phyloP scores from a whole-genome alignment of 495 filamentous ascomycete genomes.

The Pseudomonodictys pantanalensis region DNA sequence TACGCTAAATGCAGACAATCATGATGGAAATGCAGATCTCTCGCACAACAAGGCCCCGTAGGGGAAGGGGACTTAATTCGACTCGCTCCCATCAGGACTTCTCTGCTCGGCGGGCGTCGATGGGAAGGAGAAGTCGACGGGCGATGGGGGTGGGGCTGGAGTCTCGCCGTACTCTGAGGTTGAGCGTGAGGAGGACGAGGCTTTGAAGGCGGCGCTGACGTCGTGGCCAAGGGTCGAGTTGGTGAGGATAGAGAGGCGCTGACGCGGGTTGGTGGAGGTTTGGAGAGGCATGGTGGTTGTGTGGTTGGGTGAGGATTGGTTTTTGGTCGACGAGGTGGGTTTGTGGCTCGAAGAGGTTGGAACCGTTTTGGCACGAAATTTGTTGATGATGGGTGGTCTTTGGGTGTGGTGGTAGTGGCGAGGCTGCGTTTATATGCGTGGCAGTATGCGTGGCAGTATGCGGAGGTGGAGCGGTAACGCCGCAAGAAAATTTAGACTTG shows the following conservation, averaged over 20 bases:
- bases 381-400: too few relatives aligned
- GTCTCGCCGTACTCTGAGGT: constrained; percentile 28
- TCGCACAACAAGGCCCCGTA: background rate
- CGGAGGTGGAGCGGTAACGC: too few relatives aligned
- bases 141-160: constrained; percentile 36
- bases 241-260: constrained; percentile 37
- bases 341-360: constrained; percentile 1
- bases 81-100: constrained; percentile 23
- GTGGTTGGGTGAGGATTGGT: background rate
- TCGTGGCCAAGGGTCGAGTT: constrained; percentile 36
- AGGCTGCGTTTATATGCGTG: too few relatives aligned
- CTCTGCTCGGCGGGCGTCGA: constrained; percentile 22
- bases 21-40: constrained; percentile 22
- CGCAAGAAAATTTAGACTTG: too few relatives aligned
- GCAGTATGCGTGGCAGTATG: too few relatives aligned
- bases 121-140: constrained; percentile 36
- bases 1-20: constrained; percentile 33
- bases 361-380: background rate
- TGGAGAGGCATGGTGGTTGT: constrained; percentile 22
- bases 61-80: constrained; percentile 8
- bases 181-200: constrained; percentile 24
- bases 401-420: too few relatives aligned
- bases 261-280: constrained; percentile 30
- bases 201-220: constrained; percentile 37
- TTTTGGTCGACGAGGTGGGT: background rate